Evolutionary conservation across 306 rosid genomes (phyloP).

Genomic region (Boehmeria nivea): DNA sequence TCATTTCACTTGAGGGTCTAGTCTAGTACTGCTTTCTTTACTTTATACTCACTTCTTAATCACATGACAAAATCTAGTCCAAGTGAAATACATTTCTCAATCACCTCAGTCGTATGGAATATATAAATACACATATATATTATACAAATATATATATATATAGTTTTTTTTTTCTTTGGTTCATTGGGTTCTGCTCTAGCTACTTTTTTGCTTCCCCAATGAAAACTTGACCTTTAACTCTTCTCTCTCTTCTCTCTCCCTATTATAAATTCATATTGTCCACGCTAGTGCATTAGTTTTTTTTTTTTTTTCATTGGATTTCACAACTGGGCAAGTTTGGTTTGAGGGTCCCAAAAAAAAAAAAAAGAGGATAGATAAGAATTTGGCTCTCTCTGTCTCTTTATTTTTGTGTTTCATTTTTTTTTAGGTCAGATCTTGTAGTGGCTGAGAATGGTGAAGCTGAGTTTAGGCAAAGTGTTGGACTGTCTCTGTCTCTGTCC

Average conservation of each 20-base stretch:
- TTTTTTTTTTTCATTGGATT: conserved; percentile 6
- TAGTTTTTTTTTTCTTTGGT: conserved; percentile 17
- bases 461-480: conserved; percentile 50
- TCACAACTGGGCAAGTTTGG: conserved; percentile 17
- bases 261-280: conserved; percentile 21
- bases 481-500: conserved; percentile 55
- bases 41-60: conserved; percentile 16
- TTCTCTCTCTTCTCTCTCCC: conserved; percentile 18
- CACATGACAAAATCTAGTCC: conserved; percentile 51
- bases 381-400: background rate
- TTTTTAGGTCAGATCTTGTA: background rate
- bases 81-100: conserved; percentile 11
- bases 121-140: background rate
- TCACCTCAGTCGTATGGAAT: conserved; percentile 2
- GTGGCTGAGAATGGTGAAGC: conserved; percentile 58
- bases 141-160: background rate
- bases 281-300: conserved; percentile 17
- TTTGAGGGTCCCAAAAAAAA: background rate
- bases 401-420: too few species aligned
- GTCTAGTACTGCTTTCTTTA: conserved; percentile 2
- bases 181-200: conserved; percentile 38
- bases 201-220: conserved; percentile 58
- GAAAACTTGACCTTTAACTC: conserved; percentile 39
- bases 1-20: background rate
- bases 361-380: conserved; percentile 6